Percentiles rank a stretch among this genome's conserved stretches.
Conservation (phyloP, 257 asterid species). For the Plectranthus barbatus region DNA sequence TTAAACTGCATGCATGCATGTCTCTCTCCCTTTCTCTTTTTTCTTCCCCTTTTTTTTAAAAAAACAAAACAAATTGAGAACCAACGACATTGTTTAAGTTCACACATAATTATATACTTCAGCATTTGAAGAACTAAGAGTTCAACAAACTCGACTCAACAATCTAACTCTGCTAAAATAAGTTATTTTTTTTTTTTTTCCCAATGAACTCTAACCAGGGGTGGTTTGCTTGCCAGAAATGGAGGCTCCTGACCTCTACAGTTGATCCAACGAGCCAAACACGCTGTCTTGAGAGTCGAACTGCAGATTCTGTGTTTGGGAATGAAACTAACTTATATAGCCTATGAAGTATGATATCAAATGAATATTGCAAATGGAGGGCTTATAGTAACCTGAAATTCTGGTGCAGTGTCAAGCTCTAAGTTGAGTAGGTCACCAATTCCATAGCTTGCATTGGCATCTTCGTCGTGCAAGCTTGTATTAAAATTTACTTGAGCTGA, state of each 20-base stretch:
- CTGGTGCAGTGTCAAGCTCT: conserved; percentile 62
- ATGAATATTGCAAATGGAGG: neutral
- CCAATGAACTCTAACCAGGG: neutral
- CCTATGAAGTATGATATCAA: neutral
- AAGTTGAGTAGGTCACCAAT: conserved; percentile 51
- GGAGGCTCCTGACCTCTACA: conserved; percentile 16
- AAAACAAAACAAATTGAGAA: too few species aligned
- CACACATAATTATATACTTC: too few species aligned
- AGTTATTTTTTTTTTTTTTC: neutral
- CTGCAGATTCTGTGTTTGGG: conserved; percentile 42
- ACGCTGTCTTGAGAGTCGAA: conserved; percentile 55
- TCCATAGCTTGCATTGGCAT: conserved; percentile 22
- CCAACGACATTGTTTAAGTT: too few species aligned
- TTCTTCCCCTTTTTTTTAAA: too few species aligned
- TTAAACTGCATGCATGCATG: neutral
- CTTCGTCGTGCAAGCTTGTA: conserved; percentile 15
- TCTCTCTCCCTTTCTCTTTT: too few species aligned
- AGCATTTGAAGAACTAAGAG: too few species aligned
- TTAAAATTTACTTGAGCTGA: conserved; percentile 21
- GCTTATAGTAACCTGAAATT: conserved; percentile 43
- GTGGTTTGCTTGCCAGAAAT: too few species aligned
- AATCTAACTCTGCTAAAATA: neutral
- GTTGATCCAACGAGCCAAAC: conserved; percentile 39
- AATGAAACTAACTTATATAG: neutral
- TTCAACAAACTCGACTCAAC: too few species aligned